phyloP scores from a whole-genome alignment of 768 basidiomycete genomes.

The Leccinum longicurvipes region DNA sequence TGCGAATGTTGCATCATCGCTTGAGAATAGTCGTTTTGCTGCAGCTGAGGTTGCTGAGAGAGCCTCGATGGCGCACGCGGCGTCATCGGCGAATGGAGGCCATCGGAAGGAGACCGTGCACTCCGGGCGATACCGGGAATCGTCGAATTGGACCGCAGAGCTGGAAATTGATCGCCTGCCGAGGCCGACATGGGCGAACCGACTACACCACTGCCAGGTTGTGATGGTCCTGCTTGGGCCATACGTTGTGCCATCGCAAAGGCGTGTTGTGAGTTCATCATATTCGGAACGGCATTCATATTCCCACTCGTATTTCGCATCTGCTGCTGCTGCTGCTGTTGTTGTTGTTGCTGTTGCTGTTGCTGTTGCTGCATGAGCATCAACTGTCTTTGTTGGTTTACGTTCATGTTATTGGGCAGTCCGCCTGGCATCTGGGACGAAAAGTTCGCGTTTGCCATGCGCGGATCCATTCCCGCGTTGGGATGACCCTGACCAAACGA shows the following conservation, averaged over 20 bases:
- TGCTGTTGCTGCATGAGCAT: conserved; percentile 38
- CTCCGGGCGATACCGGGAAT: conserved; percentile 77
- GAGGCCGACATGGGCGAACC: conserved; percentile 44
- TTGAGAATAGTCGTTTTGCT: conserved; percentile 40
- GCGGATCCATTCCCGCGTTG: conserved; percentile 30
- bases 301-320: conserved; percentile 28
- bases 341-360: too few species aligned
- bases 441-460: conserved; percentile 28
- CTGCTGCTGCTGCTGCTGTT: conserved; percentile 26
- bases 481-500: conserved; percentile 24
- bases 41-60: conserved; percentile 46
- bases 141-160: conserved; percentile 53
- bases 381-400: conserved; percentile 46
- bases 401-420: conserved; percentile 26
- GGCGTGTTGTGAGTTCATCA: conserved; percentile 36
- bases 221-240: conserved; percentile 40
- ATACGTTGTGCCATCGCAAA: conserved; percentile 42
- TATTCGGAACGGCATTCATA: conserved; percentile 23
- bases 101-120: conserved; percentile 72
- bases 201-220: conserved; percentile 24
- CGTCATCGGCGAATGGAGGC: conserved; percentile 43
- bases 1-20: conserved; percentile 38
- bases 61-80: conserved; percentile 36
- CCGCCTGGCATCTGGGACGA: conserved; percentile 29
- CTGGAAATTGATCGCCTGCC: conserved; percentile 42